Conservation (phyloP, 805 yeast species). For the Spathaspora hagerdaliae region DNA sequence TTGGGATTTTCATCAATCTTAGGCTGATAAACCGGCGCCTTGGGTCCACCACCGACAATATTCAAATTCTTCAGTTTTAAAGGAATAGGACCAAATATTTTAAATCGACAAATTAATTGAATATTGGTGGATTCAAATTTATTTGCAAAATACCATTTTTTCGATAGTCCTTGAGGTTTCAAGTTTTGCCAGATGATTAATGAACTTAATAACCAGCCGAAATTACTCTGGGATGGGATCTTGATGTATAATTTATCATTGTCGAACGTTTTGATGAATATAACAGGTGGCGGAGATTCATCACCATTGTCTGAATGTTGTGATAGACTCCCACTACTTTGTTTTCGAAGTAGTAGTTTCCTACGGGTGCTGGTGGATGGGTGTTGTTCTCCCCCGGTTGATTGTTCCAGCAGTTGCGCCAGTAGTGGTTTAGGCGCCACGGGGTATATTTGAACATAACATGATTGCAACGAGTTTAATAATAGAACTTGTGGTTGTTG, state of each 20-base stretch:
- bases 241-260: constrained; percentile 35
- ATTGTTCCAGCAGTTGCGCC: not conserved
- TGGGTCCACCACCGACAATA: constrained; percentile 29
- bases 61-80: constrained; percentile 33
- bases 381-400: not conserved
- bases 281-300: constrained; percentile 26
- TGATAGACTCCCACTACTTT: not conserved
- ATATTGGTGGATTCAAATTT: constrained; percentile 15
- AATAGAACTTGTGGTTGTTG: constrained; percentile 21
- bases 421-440: not conserved
- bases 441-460: constrained; percentile 35
- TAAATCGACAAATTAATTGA: constrained; percentile 56
- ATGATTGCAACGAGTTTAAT: constrained; percentile 33
- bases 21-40: constrained; percentile 29
- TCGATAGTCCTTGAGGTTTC: constrained; percentile 48
- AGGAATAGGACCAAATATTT: constrained; percentile 61
- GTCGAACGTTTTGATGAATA: constrained; percentile 39
- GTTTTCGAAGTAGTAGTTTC: not conserved
- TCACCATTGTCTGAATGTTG: constrained; percentile 8
- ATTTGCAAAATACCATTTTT: constrained; percentile 48
- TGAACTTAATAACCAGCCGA: constrained; percentile 41
- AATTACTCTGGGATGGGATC: constrained; percentile 32
- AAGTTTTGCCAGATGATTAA: constrained; percentile 56
- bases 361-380: not conserved
- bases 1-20: constrained; percentile 1